Base-by-base conservation (phyloP, 148 eudicot species). In the Rhododendron ovatum region DNA sequence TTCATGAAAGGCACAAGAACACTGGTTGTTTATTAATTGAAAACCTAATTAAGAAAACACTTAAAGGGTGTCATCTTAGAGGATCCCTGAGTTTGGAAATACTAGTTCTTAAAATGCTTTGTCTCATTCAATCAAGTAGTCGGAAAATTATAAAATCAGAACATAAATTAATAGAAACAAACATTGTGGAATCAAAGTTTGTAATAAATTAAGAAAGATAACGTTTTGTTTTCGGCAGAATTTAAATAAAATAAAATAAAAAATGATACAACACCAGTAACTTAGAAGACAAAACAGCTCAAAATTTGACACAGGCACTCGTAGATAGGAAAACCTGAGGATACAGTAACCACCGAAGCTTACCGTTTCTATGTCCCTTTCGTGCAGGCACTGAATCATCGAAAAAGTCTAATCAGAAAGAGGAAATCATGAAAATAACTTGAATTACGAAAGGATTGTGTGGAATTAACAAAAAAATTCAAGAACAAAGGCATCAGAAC, bases 361-460 rank as follows among this genome's bases (percentile, higher is more conserved):
- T 71, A 71, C 59, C 74, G 65, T 3, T 55, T 17, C 18, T 12
- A 86, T 35, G 53, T 57, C 67, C 57, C 48, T 50, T 41, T 30
- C 67, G 10, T 75, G 74, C 69, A 82, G 55, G 82, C 59, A 43
- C 85, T 75, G 85, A 61, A 86, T 82, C 80, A 57, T 18, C 37
- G 47, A 35, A 82, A 75, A 8, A 24, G 39, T 73, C 24, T 1
- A 63, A 50, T 84, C 73, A 84, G 86, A 74, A 43, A 59, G 43
- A 37, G 41, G 41, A 35, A 78, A 78, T 17, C 77, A 43, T 18
- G 57, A 41, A 28, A 55, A 73, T 39, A 74, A 18, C 28, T 69
- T 14, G 77, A 69, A 47, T 15, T 55, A 28, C 9, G 17, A 43
- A 18, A 77, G 80, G 43, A 84, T 22, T 37, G 5, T 2, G 14